Conservation (phyloP, 495 filamentous ascomycete genomes). For the Xylaria intraflava region DNA sequence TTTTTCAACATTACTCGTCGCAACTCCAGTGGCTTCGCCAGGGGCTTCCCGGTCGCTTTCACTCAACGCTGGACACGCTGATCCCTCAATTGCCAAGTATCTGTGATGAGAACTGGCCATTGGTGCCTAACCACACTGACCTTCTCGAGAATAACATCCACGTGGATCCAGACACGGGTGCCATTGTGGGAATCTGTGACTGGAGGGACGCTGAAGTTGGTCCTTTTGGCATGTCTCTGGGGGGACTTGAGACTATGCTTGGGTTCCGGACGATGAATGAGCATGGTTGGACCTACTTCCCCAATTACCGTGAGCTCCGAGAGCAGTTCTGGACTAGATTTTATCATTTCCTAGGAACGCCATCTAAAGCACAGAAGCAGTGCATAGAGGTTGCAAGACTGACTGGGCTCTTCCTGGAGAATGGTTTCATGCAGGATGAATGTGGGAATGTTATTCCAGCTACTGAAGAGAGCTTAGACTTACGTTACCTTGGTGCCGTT, state of each 20-base stretch:
- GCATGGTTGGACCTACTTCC: neutral
- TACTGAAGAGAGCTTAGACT: slow-evolving; percentile 22
- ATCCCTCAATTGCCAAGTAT: neutral
- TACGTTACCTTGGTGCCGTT: neutral
- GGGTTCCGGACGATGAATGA: neutral
- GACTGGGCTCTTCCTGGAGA: neutral
- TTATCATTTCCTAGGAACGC: neutral
- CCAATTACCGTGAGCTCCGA: neutral
- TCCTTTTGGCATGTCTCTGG: slow-evolving; percentile 7
- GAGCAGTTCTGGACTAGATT: slow-evolving; percentile 1
- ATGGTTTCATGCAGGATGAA: neutral
- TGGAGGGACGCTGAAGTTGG: neutral
- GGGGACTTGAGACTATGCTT: slow-evolving; percentile 1
- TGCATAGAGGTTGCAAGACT: neutral
- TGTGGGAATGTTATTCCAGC: slow-evolving; percentile 22
- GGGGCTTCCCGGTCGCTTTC: neutral
- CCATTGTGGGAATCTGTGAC: neutral
- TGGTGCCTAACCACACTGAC: slow-evolving; percentile 3
- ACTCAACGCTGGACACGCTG: neutral
- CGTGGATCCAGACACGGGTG: neutral
- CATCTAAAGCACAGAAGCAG: neutral
- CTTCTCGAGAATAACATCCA: slow-evolving; percentile 12
- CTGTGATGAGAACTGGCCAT: neutral
- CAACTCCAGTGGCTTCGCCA: neutral
- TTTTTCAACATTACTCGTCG: neutral